Evolutionary conservation across 495 filamentous ascomycete genomes (phyloP).

Genomic region (Aspergillus biplanus): DNA sequence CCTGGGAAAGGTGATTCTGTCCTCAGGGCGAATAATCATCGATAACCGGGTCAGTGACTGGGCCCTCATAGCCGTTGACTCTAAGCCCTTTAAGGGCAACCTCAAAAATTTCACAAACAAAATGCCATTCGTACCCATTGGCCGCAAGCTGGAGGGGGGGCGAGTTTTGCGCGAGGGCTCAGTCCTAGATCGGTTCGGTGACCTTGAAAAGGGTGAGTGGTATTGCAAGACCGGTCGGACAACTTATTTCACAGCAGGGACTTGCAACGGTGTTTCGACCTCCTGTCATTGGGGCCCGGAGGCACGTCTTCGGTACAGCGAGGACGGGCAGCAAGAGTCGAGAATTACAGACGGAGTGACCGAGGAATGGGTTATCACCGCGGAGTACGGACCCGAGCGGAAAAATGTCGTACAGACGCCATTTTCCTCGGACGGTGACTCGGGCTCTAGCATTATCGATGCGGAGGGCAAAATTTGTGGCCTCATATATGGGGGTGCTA

Average conservation of each 20-base stretch:
- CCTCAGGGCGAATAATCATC: neutral
- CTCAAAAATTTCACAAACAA: neutral
- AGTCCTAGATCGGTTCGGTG: neutral
- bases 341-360: neutral
- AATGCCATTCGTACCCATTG: neutral
- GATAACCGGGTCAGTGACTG: constrained; percentile 3
- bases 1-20: constrained; percentile 1
- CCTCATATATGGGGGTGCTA: constrained; percentile 4
- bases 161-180: neutral
- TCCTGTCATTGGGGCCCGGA: constrained; percentile 6
- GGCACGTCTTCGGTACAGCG: neutral
- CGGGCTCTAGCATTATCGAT: constrained; percentile 11
- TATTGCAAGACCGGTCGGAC: constrained; percentile 12
- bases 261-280: constrained; percentile 5
- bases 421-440: neutral
- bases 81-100: neutral
- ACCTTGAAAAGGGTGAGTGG: neutral
- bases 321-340: neutral
- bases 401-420: neutral
- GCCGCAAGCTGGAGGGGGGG: neutral
- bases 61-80: neutral
- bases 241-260: neutral
- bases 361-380: constrained; percentile 3
- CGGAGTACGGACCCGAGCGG: neutral
- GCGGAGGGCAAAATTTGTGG: constrained; percentile 1